Percentiles rank a stretch among this genome's conserved stretches.
phyloP scores from a whole-genome alignment of 2,329 filamentous ascomycete species.

The Curvularia sp. region DNA sequence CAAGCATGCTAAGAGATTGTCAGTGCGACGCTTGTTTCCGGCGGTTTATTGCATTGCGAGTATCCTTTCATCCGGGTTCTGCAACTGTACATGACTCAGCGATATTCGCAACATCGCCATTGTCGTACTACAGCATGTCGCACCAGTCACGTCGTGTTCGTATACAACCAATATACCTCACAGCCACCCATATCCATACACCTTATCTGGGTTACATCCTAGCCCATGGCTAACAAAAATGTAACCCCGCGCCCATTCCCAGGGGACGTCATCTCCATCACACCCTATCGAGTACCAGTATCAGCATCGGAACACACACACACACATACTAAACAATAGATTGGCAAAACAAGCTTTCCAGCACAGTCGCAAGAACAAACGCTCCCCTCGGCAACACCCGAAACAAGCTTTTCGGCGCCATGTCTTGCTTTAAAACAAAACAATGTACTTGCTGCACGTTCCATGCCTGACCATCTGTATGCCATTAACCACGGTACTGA shows the following conservation, averaged over 20 bases:
- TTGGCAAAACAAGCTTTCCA: not conserved
- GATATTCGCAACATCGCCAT: not conserved
- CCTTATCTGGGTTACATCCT: not conserved
- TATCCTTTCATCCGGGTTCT: not conserved
- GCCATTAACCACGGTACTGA: too few relatives aligned
- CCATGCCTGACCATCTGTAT: too few relatives aligned
- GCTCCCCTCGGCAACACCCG: not conserved
- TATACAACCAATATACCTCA: too few relatives aligned
- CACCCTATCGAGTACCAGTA: not conserved
- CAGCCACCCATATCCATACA: too few relatives aligned
- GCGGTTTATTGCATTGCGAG: not conserved
- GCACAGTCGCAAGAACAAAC: not conserved
- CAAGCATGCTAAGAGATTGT: slow-evolving; percentile 3
- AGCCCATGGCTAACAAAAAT: not conserved
- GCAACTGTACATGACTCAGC: not conserved
- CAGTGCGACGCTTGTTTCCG: not conserved
- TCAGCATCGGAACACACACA: not conserved
- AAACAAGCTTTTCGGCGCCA: not conserved
- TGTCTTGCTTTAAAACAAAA: not conserved
- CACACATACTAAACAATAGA: not conserved
- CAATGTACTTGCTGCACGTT: not conserved
- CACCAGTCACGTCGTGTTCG: too few relatives aligned
- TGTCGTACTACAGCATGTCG: not conserved
- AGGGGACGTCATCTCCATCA: not conserved
- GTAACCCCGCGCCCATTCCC: too few relatives aligned